These are phyloP conservation scores for Vinca minor DNA, from an alignment of 257 asterid species.

Conservation along the genomic window DNA sequence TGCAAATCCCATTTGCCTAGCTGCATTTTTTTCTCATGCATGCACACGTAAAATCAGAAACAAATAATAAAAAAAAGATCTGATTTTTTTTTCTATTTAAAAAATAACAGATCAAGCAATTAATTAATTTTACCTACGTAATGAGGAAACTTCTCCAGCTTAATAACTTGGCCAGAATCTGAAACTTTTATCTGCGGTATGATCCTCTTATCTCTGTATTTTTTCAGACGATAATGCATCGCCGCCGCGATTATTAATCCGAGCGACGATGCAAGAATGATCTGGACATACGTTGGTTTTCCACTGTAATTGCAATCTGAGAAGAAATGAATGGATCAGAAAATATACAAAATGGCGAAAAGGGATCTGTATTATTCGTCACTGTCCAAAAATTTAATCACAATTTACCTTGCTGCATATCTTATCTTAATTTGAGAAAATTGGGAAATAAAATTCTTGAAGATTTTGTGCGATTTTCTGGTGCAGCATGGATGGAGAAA, in stretches of 20 bases:
- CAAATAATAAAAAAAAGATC: too few species aligned
- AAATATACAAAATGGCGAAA: too few species aligned
- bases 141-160: slow-evolving; percentile 72
- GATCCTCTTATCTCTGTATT: slow-evolving; percentile 42
- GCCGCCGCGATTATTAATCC: slow-evolving; percentile 67
- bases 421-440: not conserved
- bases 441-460: slow-evolving; percentile 8
- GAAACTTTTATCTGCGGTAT: slow-evolving; percentile 49
- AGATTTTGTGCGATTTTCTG: slow-evolving; percentile 16
- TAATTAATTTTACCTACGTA: slow-evolving; percentile 99
- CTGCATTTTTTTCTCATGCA: too few species aligned
- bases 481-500: not conserved
- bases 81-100: too few species aligned
- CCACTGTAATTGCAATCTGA: slow-evolving; percentile 29
- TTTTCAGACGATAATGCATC: slow-evolving; percentile 55
- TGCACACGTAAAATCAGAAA: slow-evolving; percentile 3
- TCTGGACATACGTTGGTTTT: slow-evolving; percentile 41
- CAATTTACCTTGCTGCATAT: slow-evolving; percentile 13
- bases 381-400: too few species aligned
- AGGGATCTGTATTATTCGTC: too few species aligned
- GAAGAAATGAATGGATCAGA: not conserved
- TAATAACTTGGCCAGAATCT: slow-evolving; percentile 51
- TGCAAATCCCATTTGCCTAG: slow-evolving; percentile 80
- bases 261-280: slow-evolving; percentile 59
- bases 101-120: slow-evolving; percentile 15